Evolutionary conservation across 768 basidiomycete genomes (phyloP), one percentile per base, ranked within the genome.

Genomic region (Crassisporium funariophilum): DNA sequence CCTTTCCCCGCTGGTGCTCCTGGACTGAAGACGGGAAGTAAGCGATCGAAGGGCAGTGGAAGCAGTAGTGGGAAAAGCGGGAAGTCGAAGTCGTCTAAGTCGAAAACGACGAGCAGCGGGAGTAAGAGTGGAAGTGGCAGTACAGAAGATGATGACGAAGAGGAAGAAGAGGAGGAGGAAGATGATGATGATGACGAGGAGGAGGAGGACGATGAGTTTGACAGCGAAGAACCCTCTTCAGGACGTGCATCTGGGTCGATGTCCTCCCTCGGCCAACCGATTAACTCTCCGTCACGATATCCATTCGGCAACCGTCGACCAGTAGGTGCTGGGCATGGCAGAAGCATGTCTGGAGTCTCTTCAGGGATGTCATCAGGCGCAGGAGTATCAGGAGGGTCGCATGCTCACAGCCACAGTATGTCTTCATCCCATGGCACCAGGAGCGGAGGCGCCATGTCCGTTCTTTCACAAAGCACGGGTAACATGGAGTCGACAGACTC

Each of bases 211-310:
- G 66, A 64, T 3, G 72, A 72, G 0, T 74, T 68, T 2, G 72
- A 63, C 1, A 77, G 73, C 10, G 79, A 78, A 27, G 77, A 70
- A 1, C 77, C 71, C 3, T 83, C 84, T 0, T 78, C 82, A 4
- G 81, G 80, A 33, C 76, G 83, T 13, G 85, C 81, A 4, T 89
- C 88, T 0, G 87, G 82, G 15, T 92, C 91, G 6, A 83, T 93
- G 83, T 92, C 90, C 3, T 88, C 86, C 50, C 77, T 93, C 4
- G 91, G 91, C 2, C 84, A 86, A 17, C 90, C 88, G 1, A 74
- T 92, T 42, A 64, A 70, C 24, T 82, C 86, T 17, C 52, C 57
- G 13, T 52, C 56, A 16, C 77, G 83, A 0, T 86, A 84, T 58
- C 87, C 86, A 8, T 87, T 88, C 75, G 74, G 79, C 43, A 78